Conservation (phyloP, 169 alveolate species). For the Condylostoma magnum region DNA sequence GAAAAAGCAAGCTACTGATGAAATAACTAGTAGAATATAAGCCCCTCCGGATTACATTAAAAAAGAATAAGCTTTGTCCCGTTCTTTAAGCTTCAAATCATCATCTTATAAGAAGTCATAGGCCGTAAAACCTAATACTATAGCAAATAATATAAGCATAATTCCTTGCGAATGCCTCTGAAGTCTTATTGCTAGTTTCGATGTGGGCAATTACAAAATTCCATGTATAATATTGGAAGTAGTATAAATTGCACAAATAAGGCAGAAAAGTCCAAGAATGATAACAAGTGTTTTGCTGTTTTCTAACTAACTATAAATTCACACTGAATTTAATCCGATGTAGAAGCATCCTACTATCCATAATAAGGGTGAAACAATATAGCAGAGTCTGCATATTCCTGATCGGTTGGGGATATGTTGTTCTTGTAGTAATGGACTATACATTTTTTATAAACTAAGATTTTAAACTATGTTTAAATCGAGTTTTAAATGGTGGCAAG, state of each 20-base stretch:
- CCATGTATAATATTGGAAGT: not conserved
- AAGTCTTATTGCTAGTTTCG: not conserved
- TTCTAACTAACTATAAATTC: not conserved
- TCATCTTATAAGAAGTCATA: not conserved
- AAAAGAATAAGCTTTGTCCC: too few species aligned
- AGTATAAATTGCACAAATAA: conserved; percentile 5
- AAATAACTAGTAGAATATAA: too few species aligned
- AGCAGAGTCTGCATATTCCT: conserved; percentile 1
- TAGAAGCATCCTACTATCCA: conserved; percentile 14
- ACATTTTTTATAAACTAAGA: too few species aligned
- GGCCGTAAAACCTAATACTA: not conserved
- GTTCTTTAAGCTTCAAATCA: too few species aligned
- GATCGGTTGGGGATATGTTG: too few species aligned
- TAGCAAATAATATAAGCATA: not conserved
- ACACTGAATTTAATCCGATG: not conserved
- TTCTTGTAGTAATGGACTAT: too few species aligned
- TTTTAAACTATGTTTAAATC: too few species aligned
- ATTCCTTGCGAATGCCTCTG: not conserved
- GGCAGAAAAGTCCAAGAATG: not conserved
- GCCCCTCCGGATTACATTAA: too few species aligned
- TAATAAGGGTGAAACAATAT: not conserved
- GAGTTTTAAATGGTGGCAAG: too few species aligned
- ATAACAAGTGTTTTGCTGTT: not conserved
- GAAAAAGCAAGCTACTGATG: too few species aligned
- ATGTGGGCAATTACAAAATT: conserved; percentile 7